phyloP scores from a whole-genome alignment of 768 basidiomycete genomes.

The Lactarius sanguifluus region DNA sequence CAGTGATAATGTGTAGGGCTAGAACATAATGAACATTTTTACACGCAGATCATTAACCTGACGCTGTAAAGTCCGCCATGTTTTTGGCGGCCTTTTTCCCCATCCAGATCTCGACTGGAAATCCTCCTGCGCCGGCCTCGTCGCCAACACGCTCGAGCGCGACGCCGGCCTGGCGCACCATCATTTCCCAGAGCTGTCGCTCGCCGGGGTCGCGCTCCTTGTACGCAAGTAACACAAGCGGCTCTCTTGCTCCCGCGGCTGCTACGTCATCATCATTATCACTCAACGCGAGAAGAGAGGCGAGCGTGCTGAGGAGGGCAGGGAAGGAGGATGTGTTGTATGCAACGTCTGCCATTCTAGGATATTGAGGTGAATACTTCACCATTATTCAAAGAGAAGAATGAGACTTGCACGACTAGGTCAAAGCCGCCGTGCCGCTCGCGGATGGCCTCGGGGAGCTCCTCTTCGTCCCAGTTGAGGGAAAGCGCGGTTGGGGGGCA shows the following conservation, averaged over 20 bases:
- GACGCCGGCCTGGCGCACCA: slow-evolving; percentile 49
- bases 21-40: too few relatives aligned
- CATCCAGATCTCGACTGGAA: slow-evolving; percentile 72
- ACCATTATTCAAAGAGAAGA: background rate
- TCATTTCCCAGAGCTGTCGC: slow-evolving; percentile 68
- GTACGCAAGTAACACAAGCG: slow-evolving; percentile 71
- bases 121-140: slow-evolving; percentile 58
- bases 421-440: slow-evolving; percentile 45
- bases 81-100: slow-evolving; percentile 33
- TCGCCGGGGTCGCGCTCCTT: slow-evolving; percentile 83
- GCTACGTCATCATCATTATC: background rate
- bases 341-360: slow-evolving; percentile 80
- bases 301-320: slow-evolving; percentile 67
- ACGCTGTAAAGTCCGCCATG: background rate
- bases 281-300: slow-evolving; percentile 43
- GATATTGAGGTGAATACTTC: background rate
- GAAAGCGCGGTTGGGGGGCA: slow-evolving; percentile 37
- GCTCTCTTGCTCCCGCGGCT: slow-evolving; percentile 32
- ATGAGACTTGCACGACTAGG: slow-evolving; percentile 59
- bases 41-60: too few relatives aligned
- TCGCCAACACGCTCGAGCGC: slow-evolving; percentile 55
- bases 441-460: slow-evolving; percentile 48
- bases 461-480: slow-evolving; percentile 74
- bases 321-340: slow-evolving; percentile 90
- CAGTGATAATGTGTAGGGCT: too few relatives aligned